phyloP scores from a whole-genome alignment of 192 early-diverging fungal genomes.

The Mortierella alpina region DNA sequence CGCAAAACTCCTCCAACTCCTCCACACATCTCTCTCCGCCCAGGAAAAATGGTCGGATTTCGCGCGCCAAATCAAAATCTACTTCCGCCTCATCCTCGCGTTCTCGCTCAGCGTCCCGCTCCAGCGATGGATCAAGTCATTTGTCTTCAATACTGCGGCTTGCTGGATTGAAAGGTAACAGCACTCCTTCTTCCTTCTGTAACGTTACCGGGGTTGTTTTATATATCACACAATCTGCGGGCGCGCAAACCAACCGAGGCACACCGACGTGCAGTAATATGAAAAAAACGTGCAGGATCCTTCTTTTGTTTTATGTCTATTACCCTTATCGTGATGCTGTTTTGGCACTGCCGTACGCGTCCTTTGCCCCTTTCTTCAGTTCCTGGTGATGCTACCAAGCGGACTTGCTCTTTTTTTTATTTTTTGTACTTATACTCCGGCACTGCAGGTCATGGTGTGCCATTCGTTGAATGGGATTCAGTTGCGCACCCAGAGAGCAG shows the following conservation, averaged over 20 bases:
- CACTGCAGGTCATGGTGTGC: too few species aligned
- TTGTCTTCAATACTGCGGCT: constrained; percentile 41
- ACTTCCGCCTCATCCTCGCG: constrained; percentile 18
- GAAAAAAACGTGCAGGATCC: constrained; percentile 38
- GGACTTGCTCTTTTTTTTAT: too few species aligned
- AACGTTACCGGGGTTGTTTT: too few species aligned
- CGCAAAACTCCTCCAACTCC: constrained; percentile 9
- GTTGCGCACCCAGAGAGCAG: too few species aligned
- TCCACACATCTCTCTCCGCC: constrained; percentile 18
- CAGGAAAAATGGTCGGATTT: constrained; percentile 17
- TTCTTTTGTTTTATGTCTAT: background rate
- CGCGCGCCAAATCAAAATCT: constrained; percentile 41
- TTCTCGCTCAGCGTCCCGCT: constrained; percentile 48
- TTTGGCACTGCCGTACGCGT: background rate
- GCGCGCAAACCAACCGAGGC: background rate
- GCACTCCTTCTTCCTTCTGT: too few species aligned
- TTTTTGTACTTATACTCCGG: too few species aligned
- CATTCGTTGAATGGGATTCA: too few species aligned
- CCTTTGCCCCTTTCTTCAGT: constrained; percentile 1
- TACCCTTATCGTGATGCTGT: background rate
- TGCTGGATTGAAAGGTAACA: constrained; percentile 41
- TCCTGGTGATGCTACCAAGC: too few species aligned
- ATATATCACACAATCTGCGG: background rate
- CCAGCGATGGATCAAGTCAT: constrained; percentile 13
- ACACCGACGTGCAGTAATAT: constrained; percentile 8